Evolutionary conservation across 805 yeast species (phyloP).

Genomic region (Metschnikowia continentalis): DNA sequence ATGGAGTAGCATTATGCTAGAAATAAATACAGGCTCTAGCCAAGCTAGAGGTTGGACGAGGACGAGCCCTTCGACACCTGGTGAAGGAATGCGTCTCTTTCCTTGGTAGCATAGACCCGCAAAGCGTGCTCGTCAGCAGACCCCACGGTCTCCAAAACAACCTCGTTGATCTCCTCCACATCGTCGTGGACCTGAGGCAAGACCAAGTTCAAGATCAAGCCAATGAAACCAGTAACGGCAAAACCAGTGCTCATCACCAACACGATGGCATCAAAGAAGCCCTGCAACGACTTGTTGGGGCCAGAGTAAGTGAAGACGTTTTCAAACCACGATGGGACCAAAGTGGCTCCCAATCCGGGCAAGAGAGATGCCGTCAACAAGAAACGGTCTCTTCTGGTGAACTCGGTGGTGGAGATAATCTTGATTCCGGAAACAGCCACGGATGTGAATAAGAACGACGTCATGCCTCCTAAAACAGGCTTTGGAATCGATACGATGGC

Average conservation of each 20-base stretch:
- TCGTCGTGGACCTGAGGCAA: constrained; percentile 18
- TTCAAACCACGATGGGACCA: constrained; percentile 17
- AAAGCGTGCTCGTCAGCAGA: constrained; percentile 17
- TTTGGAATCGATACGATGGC: constrained; percentile 78
- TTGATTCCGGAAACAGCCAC: constrained; percentile 20
- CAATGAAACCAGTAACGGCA: constrained; percentile 18
- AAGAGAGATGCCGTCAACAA: constrained; percentile 17
- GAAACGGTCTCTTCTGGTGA: constrained; percentile 19
- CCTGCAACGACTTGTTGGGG: constrained; percentile 13
- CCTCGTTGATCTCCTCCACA: constrained; percentile 18
- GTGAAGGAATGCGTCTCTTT: constrained; percentile 10
- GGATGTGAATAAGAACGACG: constrained; percentile 18
- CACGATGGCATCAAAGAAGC: constrained; percentile 16
- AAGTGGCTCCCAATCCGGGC: constrained; percentile 16
- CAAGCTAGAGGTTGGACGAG: constrained; percentile 7
- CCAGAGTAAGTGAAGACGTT: constrained; percentile 16
- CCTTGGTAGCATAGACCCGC: constrained; percentile 14
- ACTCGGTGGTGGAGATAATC: constrained; percentile 19
- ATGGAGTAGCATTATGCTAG: too few relatives aligned
- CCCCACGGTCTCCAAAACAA: constrained; percentile 18
- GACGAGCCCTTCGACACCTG: constrained; percentile 7
- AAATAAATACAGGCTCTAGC: background rate
- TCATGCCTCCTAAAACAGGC: constrained; percentile 32
- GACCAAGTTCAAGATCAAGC: constrained; percentile 16
- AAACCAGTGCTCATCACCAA: constrained; percentile 19